Percentiles rank a stretch among this genome's conserved stretches.
Evolutionary conservation across 2,329 filamentous ascomycete genomes (phyloP).

Genomic region (Epichloe amarillans): DNA sequence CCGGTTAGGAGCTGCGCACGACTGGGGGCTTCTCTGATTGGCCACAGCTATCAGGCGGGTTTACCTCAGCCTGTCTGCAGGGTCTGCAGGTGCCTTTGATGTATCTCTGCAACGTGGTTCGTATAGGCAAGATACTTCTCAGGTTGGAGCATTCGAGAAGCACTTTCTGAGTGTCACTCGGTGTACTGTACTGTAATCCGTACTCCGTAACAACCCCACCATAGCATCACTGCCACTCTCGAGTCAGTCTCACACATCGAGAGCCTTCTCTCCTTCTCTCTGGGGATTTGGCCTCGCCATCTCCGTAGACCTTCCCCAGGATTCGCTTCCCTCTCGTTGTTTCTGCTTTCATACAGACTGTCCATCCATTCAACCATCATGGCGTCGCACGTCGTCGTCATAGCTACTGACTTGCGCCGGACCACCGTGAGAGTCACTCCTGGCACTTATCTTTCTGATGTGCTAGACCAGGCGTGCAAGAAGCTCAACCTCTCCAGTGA

Average conservation of each 20-base stretch:
- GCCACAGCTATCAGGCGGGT: constrained; percentile 6
- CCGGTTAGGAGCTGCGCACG: neutral
- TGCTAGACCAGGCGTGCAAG: constrained; percentile 74
- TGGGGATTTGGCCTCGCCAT: neutral
- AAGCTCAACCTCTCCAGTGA: constrained; percentile 63
- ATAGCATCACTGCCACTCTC: neutral
- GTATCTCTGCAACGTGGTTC: neutral
- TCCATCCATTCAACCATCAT: constrained; percentile 32
- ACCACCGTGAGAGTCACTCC: constrained; percentile 74
- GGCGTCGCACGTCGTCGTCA: constrained; percentile 80
- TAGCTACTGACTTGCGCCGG: constrained; percentile 66
- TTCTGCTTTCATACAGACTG: neutral
- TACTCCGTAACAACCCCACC: neutral
- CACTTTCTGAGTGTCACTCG: neutral
- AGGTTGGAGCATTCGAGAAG: constrained; percentile 6
- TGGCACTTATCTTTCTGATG: constrained; percentile 67
- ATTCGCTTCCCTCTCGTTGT: neutral
- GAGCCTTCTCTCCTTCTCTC: neutral
- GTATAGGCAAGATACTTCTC: neutral
- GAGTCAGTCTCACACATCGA: neutral
- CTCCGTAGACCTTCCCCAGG: neutral
- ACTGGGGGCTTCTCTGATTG: constrained; percentile 4
- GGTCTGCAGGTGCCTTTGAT: neutral
- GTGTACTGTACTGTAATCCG: too few relatives aligned
- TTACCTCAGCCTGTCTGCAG: neutral